These are phyloP conservation scores for Cynanchum wilfordii DNA, from an alignment of 257 asterid genomes.

Conservation along the genomic window DNA sequence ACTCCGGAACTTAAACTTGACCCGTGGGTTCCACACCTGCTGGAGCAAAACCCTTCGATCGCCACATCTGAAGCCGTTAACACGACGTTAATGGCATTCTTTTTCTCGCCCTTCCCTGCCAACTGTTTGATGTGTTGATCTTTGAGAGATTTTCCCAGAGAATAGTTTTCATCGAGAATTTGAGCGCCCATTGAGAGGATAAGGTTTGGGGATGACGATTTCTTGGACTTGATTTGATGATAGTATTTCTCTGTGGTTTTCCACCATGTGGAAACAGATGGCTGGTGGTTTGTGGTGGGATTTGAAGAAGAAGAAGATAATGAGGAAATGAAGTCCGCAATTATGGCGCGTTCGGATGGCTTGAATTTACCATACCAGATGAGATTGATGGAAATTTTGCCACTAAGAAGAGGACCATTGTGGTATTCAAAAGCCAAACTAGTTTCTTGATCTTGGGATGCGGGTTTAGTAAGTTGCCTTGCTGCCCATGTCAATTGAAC, in stretches of 20 bases:
- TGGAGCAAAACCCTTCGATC: constrained; percentile 44
- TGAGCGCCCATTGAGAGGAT: constrained; percentile 31
- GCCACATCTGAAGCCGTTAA: constrained; percentile 47
- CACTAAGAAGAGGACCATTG: constrained; percentile 23
- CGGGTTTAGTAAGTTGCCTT: background rate
- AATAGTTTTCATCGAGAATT: constrained; percentile 27
- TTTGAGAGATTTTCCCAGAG: constrained; percentile 44
- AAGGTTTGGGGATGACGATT: constrained; percentile 18
- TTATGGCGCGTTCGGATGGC: constrained; percentile 19
- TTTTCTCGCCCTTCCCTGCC: constrained; percentile 38
- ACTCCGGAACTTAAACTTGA: constrained; percentile 26
- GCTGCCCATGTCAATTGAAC: constrained; percentile 2
- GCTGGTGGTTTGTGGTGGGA: constrained; percentile 27
- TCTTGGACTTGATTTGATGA: constrained; percentile 28
- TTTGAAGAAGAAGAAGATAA: constrained; percentile 15
- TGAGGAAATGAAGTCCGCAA: constrained; percentile 21
- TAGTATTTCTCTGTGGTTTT: constrained; percentile 36
- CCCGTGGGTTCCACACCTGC: constrained; percentile 57
- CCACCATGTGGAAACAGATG: constrained; percentile 47
- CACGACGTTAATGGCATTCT: constrained; percentile 46
- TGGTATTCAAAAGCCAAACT: constrained; percentile 31
- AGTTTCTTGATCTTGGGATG: constrained; percentile 18
- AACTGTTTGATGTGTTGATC: constrained; percentile 27
- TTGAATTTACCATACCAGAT: constrained; percentile 28
- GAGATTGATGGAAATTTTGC: constrained; percentile 19